Evolutionary conservation across 129 eudicot genomes (phyloP).

Genomic region (Artemisia argyi): DNA sequence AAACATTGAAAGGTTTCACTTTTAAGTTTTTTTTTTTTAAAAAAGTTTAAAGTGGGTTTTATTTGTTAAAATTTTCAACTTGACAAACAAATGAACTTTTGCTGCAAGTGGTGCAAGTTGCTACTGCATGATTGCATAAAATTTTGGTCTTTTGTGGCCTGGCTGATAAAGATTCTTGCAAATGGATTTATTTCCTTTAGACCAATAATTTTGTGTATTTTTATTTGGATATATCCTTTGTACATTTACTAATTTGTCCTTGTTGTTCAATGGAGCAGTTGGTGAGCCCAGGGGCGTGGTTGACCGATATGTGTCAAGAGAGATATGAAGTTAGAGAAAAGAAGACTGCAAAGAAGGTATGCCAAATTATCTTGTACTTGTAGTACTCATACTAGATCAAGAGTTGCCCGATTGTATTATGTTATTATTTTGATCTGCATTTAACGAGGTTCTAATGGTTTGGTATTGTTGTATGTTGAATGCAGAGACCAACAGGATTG

Average conservation of each 20-base stretch:
- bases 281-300: constrained; percentile 85
- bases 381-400: background rate
- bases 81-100: background rate
- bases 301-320: constrained; percentile 65
- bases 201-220: background rate
- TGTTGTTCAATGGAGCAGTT: constrained; percentile 43
- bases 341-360: constrained; percentile 63
- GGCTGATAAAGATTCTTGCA: constrained; percentile 5
- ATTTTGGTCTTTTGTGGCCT: constrained; percentile 16
- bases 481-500: constrained; percentile 70
- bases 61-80: background rate
- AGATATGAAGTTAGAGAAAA: constrained; percentile 78
- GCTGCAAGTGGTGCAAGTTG: constrained; percentile 24
- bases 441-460: background rate
- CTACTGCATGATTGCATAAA: constrained; percentile 5
- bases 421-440: background rate
- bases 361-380: background rate
- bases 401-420: background rate
- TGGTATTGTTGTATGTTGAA: background rate
- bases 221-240: constrained; percentile 2
- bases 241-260: constrained; percentile 23
- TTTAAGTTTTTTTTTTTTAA: no score
- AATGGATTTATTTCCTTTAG: background rate
- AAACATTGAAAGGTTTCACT: no score
- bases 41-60: no score